Percentiles rank a stretch among this genome's conserved stretches.
Evolutionary conservation across 768 basidiomycete genomes (phyloP).

Genomic region (Macrolepiota albuminosa): DNA sequence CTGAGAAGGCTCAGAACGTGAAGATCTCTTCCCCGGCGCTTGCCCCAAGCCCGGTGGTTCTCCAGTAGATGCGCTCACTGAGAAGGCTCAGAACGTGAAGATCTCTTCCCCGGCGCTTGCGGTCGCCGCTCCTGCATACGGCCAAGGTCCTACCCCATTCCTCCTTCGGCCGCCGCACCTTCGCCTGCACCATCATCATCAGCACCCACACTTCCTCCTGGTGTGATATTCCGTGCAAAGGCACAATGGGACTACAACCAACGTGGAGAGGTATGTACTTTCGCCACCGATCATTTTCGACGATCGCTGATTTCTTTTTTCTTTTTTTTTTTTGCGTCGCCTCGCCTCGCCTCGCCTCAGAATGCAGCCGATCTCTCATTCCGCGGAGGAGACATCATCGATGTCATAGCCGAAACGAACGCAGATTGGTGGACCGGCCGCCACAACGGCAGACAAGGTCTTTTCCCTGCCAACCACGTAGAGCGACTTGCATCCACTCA

Average conservation of each 20-base stretch:
- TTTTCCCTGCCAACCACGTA: conserved; percentile 75
- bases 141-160: neutral
- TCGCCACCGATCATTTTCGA: no score
- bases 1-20: conserved; percentile 6
- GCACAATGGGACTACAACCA: conserved; percentile 69
- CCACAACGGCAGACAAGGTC: conserved; percentile 52
- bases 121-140: neutral
- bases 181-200: neutral
- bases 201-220: conserved; percentile 9
- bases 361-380: conserved; percentile 74
- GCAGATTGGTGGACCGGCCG: conserved; percentile 87
- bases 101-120: conserved; percentile 2
- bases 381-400: conserved; percentile 65
- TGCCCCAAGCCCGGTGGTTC: conserved; percentile 11
- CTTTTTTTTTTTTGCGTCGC: no score
- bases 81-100: conserved; percentile 7
- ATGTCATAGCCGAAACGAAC: conserved; percentile 69
- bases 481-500: conserved; percentile 46
- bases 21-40: neutral
- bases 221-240: conserved; percentile 36
- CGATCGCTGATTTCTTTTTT: neutral
- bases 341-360: no score
- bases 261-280: conserved; percentile 36
- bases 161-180: conserved; percentile 1
- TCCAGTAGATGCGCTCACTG: neutral